Evolutionary conservation across 257 asterid genomes (phyloP).

Genomic region (Fraxinus americana): DNA sequence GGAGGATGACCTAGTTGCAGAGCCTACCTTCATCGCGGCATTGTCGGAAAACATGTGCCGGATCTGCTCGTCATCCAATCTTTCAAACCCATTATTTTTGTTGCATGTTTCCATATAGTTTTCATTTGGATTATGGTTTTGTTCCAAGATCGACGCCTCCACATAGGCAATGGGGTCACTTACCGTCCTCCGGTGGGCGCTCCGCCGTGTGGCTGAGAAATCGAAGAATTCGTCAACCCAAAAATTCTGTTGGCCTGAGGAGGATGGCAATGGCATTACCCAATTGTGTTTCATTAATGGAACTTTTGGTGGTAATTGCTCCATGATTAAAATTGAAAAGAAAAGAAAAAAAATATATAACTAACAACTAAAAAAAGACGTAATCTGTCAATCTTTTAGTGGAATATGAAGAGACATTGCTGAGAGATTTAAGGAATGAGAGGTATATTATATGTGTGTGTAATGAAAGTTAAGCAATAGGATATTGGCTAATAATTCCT

Average conservation of each 20-base stretch:
- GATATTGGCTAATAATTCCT: conserved; percentile 22
- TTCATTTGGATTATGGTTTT: conserved; percentile 23
- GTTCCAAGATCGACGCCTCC: conserved; percentile 46
- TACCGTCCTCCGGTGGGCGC: conserved; percentile 67
- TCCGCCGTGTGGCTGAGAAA: conserved; percentile 70
- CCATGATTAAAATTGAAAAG: conserved; percentile 46
- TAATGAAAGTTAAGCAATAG: not conserved
- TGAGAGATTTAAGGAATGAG: conserved; percentile 10
- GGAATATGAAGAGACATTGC: not conserved
- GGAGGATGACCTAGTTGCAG: conserved; percentile 39
- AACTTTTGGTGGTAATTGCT: conserved; percentile 75
- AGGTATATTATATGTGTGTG: not conserved
- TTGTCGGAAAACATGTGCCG: conserved; percentile 73
- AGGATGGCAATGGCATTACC: conserved; percentile 47
- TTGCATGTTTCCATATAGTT: not conserved
- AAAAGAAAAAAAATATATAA: not conserved
- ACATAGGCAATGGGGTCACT: conserved; percentile 81
- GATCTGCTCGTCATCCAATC: conserved; percentile 79
- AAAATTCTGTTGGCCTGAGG: conserved; percentile 32
- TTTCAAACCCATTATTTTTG: conserved; percentile 48
- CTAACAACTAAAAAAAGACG: not conserved
- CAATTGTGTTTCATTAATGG: conserved; percentile 70
- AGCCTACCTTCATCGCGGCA: conserved; percentile 29
- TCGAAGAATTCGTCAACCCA: conserved; percentile 87
- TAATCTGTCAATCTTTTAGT: not conserved